A percentile compares a stretch with the other conserved stretches of the same genome.
Evolutionary conservation across 176 grass and related monocot genomes (phyloP).

Genomic region (Paspalum vaginatum): DNA sequence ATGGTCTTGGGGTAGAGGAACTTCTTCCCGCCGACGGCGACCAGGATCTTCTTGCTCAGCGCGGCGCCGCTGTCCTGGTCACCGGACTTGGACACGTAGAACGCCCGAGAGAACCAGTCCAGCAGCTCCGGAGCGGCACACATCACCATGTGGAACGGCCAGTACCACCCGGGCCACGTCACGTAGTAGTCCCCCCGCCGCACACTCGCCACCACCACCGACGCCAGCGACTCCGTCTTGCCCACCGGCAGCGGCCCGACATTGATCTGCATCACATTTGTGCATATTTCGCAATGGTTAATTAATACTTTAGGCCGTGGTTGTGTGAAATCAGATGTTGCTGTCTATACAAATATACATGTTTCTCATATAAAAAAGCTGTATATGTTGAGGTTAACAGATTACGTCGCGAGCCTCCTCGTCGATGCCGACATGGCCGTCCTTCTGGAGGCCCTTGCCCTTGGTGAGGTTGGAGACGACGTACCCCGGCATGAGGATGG

Average conservation of each 20-base stretch:
- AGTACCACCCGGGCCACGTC: slow-evolving; percentile 86
- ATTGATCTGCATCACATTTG: slow-evolving; percentile 45
- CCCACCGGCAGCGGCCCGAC: slow-evolving; percentile 70
- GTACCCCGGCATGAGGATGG: slow-evolving; percentile 73
- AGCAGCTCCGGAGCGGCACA: slow-evolving; percentile 70
- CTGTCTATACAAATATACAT: too few species aligned
- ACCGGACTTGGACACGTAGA: slow-evolving; percentile 63
- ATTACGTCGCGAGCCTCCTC: slow-evolving; percentile 59
- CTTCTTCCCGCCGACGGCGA: slow-evolving; percentile 66
- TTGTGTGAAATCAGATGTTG: too few species aligned
- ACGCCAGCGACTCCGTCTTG: slow-evolving; percentile 60
- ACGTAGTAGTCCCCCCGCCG: slow-evolving; percentile 63
- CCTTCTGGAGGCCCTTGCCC: slow-evolving; percentile 77
- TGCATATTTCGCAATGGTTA: too few species aligned
- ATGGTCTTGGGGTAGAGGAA: slow-evolving; percentile 55
- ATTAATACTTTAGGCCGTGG: too few species aligned
- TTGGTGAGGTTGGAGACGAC: slow-evolving; percentile 85
- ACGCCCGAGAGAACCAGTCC: slow-evolving; percentile 65
- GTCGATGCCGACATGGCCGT: slow-evolving; percentile 65
- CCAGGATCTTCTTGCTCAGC: slow-evolving; percentile 70
- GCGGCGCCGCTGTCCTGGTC: slow-evolving; percentile 37
- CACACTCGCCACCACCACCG: slow-evolving; percentile 64
- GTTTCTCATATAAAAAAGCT: too few species aligned
- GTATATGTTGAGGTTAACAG: not conserved
- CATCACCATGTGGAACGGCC: slow-evolving; percentile 85